Percentiles rank a stretch among this genome's conserved stretches.
phyloP scores from a whole-genome alignment of 2,329 filamentous ascomycete species.

The Ascocoryne sarcoides region DNA sequence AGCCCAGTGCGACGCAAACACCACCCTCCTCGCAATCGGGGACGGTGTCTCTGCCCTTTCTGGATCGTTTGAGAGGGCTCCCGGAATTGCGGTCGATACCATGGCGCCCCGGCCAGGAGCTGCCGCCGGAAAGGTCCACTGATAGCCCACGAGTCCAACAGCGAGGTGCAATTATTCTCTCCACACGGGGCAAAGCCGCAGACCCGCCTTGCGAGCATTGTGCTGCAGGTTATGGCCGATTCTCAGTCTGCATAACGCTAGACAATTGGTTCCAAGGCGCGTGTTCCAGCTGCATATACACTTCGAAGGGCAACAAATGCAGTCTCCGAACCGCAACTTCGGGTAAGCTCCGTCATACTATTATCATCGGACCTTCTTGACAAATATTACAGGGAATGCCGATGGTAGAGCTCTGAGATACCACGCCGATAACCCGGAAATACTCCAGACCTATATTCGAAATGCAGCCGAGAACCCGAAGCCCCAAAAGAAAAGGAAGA shows the following conservation, averaged over 20 bases:
- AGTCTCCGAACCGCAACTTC: slow-evolving; percentile 16
- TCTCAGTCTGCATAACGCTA: slow-evolving; percentile 20
- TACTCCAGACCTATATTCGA: slow-evolving; percentile 8
- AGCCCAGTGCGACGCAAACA: too few relatives aligned
- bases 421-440: slow-evolving; percentile 15
- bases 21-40: too few relatives aligned
- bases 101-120: slow-evolving; percentile 20
- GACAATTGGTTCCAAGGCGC: slow-evolving; percentile 23
- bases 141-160: slow-evolving; percentile 21
- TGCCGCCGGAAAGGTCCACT: slow-evolving; percentile 17
- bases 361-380: slow-evolving; percentile 3
- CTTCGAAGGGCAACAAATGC: slow-evolving; percentile 21
- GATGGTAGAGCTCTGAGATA: slow-evolving; percentile 20
- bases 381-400: slow-evolving; percentile 10
- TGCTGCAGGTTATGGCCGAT: slow-evolving; percentile 17
- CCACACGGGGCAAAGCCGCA: slow-evolving; percentile 15
- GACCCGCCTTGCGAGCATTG: slow-evolving; percentile 17
- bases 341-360: slow-evolving; percentile 8
- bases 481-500: slow-evolving; percentile 13
- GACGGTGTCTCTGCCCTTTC: too few relatives aligned
- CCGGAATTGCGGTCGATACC: slow-evolving; percentile 20
- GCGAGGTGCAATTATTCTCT: slow-evolving; percentile 18
- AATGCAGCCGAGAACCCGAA: slow-evolving; percentile 6
- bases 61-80: slow-evolving; percentile 10
- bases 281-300: slow-evolving; percentile 22